Evolutionary conservation across 2,329 filamentous ascomycete genomes (phyloP), one percentile per base, ranked within the genome.

Genomic region (Fusarium stilboides): DNA sequence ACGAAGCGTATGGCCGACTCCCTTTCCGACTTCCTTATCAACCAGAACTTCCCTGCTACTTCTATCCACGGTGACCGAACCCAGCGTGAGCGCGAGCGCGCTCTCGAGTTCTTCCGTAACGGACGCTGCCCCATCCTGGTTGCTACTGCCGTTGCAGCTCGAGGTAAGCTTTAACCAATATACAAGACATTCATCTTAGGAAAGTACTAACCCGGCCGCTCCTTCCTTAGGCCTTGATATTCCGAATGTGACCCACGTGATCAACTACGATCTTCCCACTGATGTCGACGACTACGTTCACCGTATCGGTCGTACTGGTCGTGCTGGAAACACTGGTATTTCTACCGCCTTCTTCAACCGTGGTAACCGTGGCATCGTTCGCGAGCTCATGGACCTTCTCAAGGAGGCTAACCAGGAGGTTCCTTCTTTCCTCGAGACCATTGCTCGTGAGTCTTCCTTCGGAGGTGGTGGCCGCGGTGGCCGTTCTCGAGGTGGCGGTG

Each of bases 341-440:
- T 93, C 96, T 8, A 99, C 96, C 75, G 96, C 96, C 59, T 99
- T 99, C 88, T 98, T 99, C 91, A 99, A 99, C 89, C 95, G 96
- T 79, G 95, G 95, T 78, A 99, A 99, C 88, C 94, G 96, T 77
- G 96, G 96, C 83, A 94, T 99, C 74, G 96, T 98, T 70, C 92
- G 96, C 73, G 96, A 98, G 76, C 90, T 99, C 66, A 89, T 99
- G 75, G 96, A 99, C n/a, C 90, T 99, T 28, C 89, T 99, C 73
- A 98, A 98, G 87, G 96, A 99, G 82, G 96, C 96, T 73, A 97
- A 99, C 85, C 96, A 99, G 82, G 96, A 99, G 78, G 89, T 98
- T 68, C 96, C 96, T 33, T 80, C 87, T 47, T 99, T 98, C 89
- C 88, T 99, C 65, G 96, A 99, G 88, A 97, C 92, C 78, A 97